phyloP scores from a whole-genome alignment of 2,329 filamentous ascomycete genomes.

The Talaromyces islandicus region DNA sequence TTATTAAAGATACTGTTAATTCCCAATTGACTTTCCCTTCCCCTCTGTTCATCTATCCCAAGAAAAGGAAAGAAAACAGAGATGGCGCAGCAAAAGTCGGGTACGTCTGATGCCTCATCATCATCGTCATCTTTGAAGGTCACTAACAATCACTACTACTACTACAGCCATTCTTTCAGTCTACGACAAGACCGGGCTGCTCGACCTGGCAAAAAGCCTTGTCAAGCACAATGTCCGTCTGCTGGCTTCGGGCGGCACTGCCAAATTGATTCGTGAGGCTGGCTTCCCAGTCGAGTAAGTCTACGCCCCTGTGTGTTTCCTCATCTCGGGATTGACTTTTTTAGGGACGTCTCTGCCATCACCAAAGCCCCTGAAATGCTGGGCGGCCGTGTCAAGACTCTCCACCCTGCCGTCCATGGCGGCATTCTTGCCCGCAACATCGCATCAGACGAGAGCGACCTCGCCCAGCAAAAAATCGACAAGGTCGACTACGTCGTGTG shows the following conservation, averaged over 20 bases:
- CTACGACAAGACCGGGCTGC: constrained; percentile 94
- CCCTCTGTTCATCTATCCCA: constrained; percentile 1
- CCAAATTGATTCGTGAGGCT: constrained; percentile 93
- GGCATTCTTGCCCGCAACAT: constrained; percentile 88
- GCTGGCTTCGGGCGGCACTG: constrained; percentile 89
- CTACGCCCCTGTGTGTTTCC: no score
- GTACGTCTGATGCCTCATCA: constrained; percentile 20
- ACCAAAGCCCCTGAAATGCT: constrained; percentile 97
- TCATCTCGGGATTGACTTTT: background rate
- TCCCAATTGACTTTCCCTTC: constrained; percentile 10
- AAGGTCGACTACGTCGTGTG: constrained; percentile 96
- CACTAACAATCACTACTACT: background rate
- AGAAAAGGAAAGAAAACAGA: constrained; percentile 6
- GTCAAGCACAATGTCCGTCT: constrained; percentile 85
- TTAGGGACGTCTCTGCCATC: constrained; percentile 91
- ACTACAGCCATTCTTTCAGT: constrained; percentile 83
- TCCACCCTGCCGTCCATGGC: constrained; percentile 85
- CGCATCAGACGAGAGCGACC: constrained; percentile 92
- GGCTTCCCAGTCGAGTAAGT: constrained; percentile 89
- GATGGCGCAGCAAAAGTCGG: constrained; percentile 37
- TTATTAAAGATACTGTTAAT: no score
- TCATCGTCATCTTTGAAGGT: background rate
- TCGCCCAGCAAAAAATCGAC: constrained; percentile 88
- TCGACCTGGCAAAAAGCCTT: constrained; percentile 88
- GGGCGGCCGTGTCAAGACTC: constrained; percentile 84